A percentile compares a stretch with the other conserved stretches of the same genome.
These are phyloP conservation scores for Eucalyptus urophylla DNA, from an alignment of 345 rosid species.

Conservation along the genomic window DNA sequence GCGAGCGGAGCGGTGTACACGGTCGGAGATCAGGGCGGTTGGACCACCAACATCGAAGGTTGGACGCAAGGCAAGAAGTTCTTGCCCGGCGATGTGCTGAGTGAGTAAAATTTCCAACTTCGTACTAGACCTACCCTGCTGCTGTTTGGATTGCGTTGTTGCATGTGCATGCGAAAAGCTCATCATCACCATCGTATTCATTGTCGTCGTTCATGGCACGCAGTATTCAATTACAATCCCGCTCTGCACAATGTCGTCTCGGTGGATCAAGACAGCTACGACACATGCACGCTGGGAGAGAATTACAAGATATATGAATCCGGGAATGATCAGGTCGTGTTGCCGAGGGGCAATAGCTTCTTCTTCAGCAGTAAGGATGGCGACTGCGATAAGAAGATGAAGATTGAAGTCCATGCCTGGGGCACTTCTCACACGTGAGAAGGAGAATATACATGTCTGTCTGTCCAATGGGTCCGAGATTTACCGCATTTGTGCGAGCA, in stretches of 20 bases:
- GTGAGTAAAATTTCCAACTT: not conserved
- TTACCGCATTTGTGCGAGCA: not conserved
- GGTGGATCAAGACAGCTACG: not conserved
- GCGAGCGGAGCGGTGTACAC: not conserved
- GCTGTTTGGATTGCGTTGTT: not conserved
- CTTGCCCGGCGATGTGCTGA: not conserved
- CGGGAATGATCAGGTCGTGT: not conserved
- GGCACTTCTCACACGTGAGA: not conserved
- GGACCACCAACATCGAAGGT: not conserved
- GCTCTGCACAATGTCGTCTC: not conserved
- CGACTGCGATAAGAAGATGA: not conserved
- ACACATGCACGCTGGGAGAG: not conserved
- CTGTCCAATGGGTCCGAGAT: not conserved
- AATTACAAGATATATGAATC: not conserved
- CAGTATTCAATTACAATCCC: not conserved
- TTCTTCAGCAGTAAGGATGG: not conserved
- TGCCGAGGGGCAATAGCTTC: not conserved
- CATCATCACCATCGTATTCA: rapidly evolving
- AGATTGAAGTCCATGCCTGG: not conserved
- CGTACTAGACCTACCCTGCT: not conserved
- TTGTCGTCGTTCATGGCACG: not conserved
- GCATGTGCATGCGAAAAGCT: not conserved
- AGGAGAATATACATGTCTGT: not conserved
- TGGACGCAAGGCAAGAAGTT: not conserved
- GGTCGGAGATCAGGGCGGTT: not conserved